Conservation (phyloP, 768 basidiomycete species). For the Russula lepida region DNA sequence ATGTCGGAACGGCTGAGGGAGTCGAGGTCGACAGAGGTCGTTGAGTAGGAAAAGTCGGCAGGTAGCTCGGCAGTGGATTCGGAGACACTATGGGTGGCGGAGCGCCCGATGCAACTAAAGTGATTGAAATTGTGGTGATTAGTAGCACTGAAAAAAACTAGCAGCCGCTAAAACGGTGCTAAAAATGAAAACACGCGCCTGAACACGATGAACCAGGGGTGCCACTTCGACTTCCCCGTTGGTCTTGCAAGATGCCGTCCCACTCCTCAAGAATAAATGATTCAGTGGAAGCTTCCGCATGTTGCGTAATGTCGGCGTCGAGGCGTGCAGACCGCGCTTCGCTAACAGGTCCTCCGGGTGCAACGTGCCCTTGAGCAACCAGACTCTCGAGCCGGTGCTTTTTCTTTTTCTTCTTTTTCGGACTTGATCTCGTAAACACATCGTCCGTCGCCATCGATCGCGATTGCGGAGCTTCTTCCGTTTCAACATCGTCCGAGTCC, state of each 20-base stretch:
- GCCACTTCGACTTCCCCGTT: background rate
- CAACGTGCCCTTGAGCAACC: background rate
- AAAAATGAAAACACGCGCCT: background rate
- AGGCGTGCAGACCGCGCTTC: background rate
- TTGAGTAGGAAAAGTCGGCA: background rate
- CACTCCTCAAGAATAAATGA: background rate
- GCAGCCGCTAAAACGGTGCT: background rate
- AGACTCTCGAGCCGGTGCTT: background rate
- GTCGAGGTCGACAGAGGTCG: background rate
- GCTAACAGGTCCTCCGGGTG: conserved; percentile 18
- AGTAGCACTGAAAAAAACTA: background rate
- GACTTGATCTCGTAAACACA: background rate
- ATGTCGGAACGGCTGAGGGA: background rate
- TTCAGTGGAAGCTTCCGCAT: background rate
- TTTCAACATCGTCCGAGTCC: background rate
- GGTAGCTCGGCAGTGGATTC: background rate
- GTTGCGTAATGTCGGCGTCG: background rate
- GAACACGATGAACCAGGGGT: background rate
- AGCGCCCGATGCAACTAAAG: background rate
- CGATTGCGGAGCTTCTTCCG: background rate
- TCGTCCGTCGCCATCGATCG: background rate
- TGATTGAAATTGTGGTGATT: background rate
- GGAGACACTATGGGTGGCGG: background rate
- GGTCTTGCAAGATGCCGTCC: background rate
- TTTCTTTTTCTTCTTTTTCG: conserved; percentile 26